Conservation (phyloP, 768 basidiomycete species). For the Strobilomyces echinocephalus region DNA sequence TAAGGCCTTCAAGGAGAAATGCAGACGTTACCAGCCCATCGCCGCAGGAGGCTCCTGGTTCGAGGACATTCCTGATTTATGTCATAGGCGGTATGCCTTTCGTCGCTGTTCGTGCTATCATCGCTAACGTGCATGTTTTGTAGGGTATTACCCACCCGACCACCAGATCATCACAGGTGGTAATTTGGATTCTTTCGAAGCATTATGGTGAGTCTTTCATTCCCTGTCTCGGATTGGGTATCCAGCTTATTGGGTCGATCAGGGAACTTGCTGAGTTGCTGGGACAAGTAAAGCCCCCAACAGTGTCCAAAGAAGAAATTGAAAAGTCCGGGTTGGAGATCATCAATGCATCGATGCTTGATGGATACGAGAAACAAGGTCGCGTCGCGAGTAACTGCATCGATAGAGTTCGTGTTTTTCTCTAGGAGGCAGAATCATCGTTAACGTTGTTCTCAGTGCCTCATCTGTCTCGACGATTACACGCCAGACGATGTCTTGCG, state of each 20-base stretch:
- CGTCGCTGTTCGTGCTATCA: background rate
- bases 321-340: constrained; percentile 77
- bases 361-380: constrained; percentile 53
- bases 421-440: background rate
- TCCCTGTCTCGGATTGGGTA: background rate
- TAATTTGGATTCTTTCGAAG: constrained; percentile 74
- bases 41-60: constrained; percentile 20
- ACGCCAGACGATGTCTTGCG: constrained; percentile 71
- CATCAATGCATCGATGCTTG: constrained; percentile 51
- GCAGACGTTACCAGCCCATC: constrained; percentile 19
- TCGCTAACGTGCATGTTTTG: constrained; percentile 4
- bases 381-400: constrained; percentile 71
- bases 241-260: background rate
- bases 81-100: constrained; percentile 68
- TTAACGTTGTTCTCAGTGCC: constrained; percentile 43
- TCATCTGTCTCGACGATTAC: constrained; percentile 89
- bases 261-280: constrained; percentile 82
- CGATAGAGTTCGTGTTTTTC: constrained; percentile 57
- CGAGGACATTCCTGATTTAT: constrained; percentile 80
- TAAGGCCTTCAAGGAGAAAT: constrained; percentile 38
- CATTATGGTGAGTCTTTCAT: constrained; percentile 53
- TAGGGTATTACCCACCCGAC: constrained; percentile 89
- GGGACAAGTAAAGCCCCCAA: constrained; percentile 78
- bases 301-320: constrained; percentile 79
- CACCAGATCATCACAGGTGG: constrained; percentile 85